Evolutionary conservation across 169 alveolate species (phyloP), one percentile per base, ranked within the genome.

Genomic region (Plasmodium billcollinsi): DNA sequence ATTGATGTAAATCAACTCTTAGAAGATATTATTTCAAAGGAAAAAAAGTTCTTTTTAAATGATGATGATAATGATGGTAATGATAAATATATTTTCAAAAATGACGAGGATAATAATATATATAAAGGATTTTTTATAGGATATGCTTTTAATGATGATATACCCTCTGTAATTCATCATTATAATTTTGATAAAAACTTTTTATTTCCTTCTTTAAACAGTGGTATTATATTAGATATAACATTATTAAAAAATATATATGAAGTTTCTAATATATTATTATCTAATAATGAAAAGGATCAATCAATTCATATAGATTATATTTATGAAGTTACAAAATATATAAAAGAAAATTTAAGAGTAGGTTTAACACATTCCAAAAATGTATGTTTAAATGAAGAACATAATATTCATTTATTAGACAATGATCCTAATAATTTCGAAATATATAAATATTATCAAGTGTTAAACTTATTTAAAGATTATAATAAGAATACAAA

Each of bases 381-480:
- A 26, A 86, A 86, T 72, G 39, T 52, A 2, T 86, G 92, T 49
- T 24, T 72, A 20, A 73, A 50, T 2, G 78, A 71, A 20, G 49
- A 49, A 39, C 33, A 49, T 9, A 65, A 86, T 66, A 29, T 72
- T 12, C 58, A 71, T 33, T 45, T 86, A 12, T n/a, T 62, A 8
- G 88, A 86, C 20, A 58, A 86, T 20, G 88, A 86, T 6, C 45
- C 29, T 18, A 73, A 50, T 9, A 62, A 58, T 2, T 83, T 69
- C 21, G 91, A 83, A 26, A 63, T 50, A 26, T 83, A 83, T 20
- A 83, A 73, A 73, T 70, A 58, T 14, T 15, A 83, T 50, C 74
- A 54, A 12, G 73, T 59, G 7, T 14, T 43, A 18, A 20, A 39
- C 20, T 29, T 83, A n/a, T 83, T 83, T 58, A 14, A 73, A 45